phyloP scores from a whole-genome alignment of 2,329 filamentous ascomycete species.

The Zasmidium angulare region DNA sequence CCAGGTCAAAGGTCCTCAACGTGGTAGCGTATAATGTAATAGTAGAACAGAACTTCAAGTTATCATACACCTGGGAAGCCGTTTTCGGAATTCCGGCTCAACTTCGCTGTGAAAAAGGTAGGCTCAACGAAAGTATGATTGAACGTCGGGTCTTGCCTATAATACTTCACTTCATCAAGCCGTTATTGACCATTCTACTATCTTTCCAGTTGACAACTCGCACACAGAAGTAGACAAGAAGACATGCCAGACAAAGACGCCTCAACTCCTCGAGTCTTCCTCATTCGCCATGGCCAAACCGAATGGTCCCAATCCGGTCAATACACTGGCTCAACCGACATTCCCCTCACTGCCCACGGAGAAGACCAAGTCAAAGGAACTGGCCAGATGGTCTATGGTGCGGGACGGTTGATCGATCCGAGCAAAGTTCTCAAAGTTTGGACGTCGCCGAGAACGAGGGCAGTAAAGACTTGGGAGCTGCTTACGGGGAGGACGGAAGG shows the following conservation, averaged over 20 bases:
- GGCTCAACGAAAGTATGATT: conserved; percentile 5
- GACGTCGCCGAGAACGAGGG: conserved; percentile 52
- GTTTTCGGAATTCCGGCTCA: neutral
- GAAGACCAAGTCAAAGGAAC: conserved; percentile 59
- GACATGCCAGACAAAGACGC: conserved; percentile 39
- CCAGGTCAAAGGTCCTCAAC: neutral
- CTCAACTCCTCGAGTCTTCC: conserved; percentile 70
- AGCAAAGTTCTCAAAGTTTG: conserved; percentile 48
- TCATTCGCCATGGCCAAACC: conserved; percentile 88
- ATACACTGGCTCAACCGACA: conserved; percentile 83
- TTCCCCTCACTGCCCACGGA: conserved; percentile 78
- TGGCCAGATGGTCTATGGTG: conserved; percentile 49
- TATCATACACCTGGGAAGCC: conserved; percentile 1
- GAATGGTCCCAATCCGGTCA: conserved; percentile 84
- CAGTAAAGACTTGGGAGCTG: conserved; percentile 50
- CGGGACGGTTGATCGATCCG: conserved; percentile 54
- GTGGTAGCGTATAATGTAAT: too few species aligned
- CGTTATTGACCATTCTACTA: too few species aligned
- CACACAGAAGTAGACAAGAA: neutral
- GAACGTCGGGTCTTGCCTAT: neutral
- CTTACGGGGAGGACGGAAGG: conserved; percentile 37
- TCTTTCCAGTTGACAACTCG: neutral
- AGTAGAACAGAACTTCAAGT: too few species aligned
- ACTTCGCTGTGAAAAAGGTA: neutral
- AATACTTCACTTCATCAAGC: neutral